Conservation (phyloP, 345 rosid genomes). For the Kernera saxatilis region DNA sequence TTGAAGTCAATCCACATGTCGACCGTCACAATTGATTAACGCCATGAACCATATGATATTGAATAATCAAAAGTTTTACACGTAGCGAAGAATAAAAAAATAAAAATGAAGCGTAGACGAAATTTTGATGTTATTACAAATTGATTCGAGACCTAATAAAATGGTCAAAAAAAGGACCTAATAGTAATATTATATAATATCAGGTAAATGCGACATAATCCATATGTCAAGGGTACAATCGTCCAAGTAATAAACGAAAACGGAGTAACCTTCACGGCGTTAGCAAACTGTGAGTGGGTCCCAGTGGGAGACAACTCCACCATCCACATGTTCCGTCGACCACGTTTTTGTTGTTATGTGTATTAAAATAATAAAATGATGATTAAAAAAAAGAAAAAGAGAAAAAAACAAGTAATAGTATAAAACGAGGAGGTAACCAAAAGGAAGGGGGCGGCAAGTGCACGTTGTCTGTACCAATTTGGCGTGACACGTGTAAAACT, state of each 20-base stretch:
- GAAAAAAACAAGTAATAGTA: not conserved
- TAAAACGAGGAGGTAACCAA: not conserved
- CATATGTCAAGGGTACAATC: not conserved
- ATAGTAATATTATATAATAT: not conserved
- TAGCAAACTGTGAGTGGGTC: conserved; percentile 9
- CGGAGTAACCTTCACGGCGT: conserved; percentile 14
- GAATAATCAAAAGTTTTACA: not conserved
- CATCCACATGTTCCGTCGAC: conserved; percentile 27
- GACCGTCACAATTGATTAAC: conserved; percentile 15
- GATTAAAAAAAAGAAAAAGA: not conserved
- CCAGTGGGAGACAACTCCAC: conserved; percentile 20
- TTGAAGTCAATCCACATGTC: conserved; percentile 23
- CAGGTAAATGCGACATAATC: not conserved
- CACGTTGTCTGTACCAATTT: conserved; percentile 13
- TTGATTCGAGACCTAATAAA: not conserved
- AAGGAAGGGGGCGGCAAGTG: conserved; percentile 11
- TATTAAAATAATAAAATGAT: not conserved
- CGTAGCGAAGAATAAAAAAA: not conserved
- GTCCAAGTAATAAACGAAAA: not conserved
- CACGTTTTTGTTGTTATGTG: conserved; percentile 34
- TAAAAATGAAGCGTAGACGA: not conserved
- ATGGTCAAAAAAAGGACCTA: not conserved
- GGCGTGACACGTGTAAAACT: not conserved
- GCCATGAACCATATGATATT: not conserved
- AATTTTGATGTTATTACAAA: not conserved